A percentile compares a stretch with the other conserved stretches of the same genome.
phyloP scores from a whole-genome alignment of 805 yeast species.

The Saccharomycopsis sp. region DNA sequence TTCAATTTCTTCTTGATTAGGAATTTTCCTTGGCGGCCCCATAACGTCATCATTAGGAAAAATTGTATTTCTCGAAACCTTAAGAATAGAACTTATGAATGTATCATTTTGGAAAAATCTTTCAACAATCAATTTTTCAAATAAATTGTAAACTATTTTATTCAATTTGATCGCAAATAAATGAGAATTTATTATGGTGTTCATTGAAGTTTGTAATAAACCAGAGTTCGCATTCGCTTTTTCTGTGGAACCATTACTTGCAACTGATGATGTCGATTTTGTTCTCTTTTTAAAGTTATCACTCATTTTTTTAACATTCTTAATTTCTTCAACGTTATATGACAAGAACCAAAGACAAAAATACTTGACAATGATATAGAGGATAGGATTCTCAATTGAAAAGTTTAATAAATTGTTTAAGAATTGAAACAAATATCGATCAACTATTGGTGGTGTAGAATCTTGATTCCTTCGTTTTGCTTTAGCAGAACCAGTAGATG shows the following conservation, averaged over 20 bases:
- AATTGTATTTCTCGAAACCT: slow-evolving; percentile 31
- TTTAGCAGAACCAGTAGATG: slow-evolving; percentile 14
- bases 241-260: neutral
- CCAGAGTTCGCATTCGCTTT: neutral
- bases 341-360: slow-evolving; percentile 20
- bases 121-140: slow-evolving; percentile 22
- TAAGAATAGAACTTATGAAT: slow-evolving; percentile 24
- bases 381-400: slow-evolving; percentile 28
- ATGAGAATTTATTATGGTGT: slow-evolving; percentile 17
- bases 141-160: slow-evolving; percentile 23
- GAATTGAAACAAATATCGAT: slow-evolving; percentile 24
- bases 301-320: slow-evolving; percentile 3
- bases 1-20: slow-evolving; percentile 34
- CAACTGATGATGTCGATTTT: slow-evolving; percentile 2
- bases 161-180: slow-evolving; percentile 21
- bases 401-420: slow-evolving; percentile 24
- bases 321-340: slow-evolving; percentile 18
- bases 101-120: slow-evolving; percentile 21
- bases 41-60: slow-evolving; percentile 44
- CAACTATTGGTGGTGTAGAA: slow-evolving; percentile 9
- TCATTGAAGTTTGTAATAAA: slow-evolving; percentile 8
- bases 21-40: slow-evolving; percentile 42
- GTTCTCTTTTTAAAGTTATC: neutral
- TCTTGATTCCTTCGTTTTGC: neutral
- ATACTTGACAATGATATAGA: slow-evolving; percentile 27